Evolutionary conservation across 305 asterid genomes (phyloP), one percentile per base, ranked within the genome.

Genomic region (Salvia sclarea): DNA sequence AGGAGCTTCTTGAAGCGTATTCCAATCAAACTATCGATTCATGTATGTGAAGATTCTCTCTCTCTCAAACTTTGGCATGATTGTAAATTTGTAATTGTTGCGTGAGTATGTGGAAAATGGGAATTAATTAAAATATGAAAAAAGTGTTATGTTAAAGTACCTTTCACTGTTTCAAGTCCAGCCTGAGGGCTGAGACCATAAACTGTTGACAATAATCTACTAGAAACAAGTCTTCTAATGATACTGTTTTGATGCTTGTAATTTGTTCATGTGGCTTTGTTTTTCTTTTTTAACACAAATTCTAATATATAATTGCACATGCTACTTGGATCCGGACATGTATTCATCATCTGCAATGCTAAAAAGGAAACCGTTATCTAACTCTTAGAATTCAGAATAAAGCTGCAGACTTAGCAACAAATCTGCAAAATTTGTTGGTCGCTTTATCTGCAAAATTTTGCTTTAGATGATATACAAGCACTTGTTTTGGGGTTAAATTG

Each of bases 1-100:
- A 71, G 79, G 98, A 92, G 84, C 87, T 92, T 58, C 79, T 92
- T 70, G 96, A 92, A 79, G 70, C 84, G 22, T 88, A 78, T 69
- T 70, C 86, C 69, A 88, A 88, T 81, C 88, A 83, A 79, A 55
- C 86, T 44, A 68, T 87, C 25, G 95, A 88, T 73, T 82, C 92
- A 64, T 88, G 96, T 92, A 72, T 83, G 95, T 81, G 47, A 57
- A 58, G 48, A 54, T 14, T 13, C 70, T 63, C 73, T 71, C 59
- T 64, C 66, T 52, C 63, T 66, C 76, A 25, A 25, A 1, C 8
- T 70, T 52, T 33, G 11, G 35, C 21, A 28, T 22, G 8, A 61
- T 1, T 13, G 8, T 8, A 48, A 11, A 53, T 40, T 10, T 18
- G 11, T 28, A 5, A 56, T 30, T 25, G 22, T 64, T 44, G 28